These are phyloP conservation scores for Ulota crispa DNA, from an alignment of 225 moss, liverwort and hornwort genomes.

Conservation along the genomic window DNA sequence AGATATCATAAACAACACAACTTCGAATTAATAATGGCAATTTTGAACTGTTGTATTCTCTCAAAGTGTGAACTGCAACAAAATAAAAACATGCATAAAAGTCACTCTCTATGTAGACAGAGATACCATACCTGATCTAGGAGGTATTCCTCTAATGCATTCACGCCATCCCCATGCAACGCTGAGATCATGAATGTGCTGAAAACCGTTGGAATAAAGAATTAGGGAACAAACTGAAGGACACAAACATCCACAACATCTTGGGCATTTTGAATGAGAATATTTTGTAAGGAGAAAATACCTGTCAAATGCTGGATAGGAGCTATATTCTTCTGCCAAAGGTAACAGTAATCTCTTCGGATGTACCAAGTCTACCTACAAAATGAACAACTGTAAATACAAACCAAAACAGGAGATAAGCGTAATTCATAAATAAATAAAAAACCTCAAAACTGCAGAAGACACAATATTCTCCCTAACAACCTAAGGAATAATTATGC, in stretches of 20 bases:
- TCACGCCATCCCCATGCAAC: constrained; percentile 80
- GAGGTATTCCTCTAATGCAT: constrained; percentile 75
- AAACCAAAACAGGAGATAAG: not conserved
- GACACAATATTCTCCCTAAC: not conserved
- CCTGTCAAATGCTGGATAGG: constrained; percentile 81
- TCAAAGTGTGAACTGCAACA: not conserved
- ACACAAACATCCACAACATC: not conserved
- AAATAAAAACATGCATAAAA: not conserved
- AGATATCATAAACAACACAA: constrained; percentile 1
- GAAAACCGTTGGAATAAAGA: constrained; percentile 19
- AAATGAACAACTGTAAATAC: constrained; percentile 2
- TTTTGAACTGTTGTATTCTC: not conserved
- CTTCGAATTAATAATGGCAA: not conserved
- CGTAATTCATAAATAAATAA: not conserved
- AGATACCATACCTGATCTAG: constrained; percentile 80
- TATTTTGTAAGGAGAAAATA: constrained; percentile 10
- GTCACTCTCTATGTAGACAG: not conserved
- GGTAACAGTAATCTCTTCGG: constrained; percentile 85
- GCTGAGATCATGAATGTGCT: constrained; percentile 98
- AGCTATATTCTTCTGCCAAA: constrained; percentile 79
- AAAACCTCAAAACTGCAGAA: not conserved
- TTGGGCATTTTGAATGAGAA: too few relatives aligned
- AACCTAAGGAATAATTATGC: not conserved
- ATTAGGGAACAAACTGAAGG: not conserved
- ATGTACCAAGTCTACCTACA: constrained; percentile 78